These are phyloP conservation scores for Entonaema liquescens DNA, from an alignment of 495 filamentous ascomycete species.

Conservation along the genomic window DNA sequence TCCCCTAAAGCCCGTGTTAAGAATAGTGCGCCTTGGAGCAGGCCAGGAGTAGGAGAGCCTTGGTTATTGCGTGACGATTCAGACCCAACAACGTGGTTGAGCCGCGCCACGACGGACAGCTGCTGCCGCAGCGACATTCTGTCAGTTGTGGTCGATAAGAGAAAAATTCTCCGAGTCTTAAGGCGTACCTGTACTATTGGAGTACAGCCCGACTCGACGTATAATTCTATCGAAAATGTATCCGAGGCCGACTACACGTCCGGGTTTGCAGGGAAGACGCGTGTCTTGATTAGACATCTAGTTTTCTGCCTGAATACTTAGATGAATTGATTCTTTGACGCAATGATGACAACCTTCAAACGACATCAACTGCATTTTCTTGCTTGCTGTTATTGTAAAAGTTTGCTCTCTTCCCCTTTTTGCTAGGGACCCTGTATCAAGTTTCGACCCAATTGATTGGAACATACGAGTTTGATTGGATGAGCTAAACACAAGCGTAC, in stretches of 20 bases:
- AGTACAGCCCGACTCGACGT: conserved; percentile 33
- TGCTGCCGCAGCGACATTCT: conserved; percentile 30
- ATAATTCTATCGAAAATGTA: conserved; percentile 20
- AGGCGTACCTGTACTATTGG: conserved; percentile 37
- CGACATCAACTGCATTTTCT: conserved; percentile 27
- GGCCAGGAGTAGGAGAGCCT: conserved; percentile 5
- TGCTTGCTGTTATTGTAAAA: conserved; percentile 8
- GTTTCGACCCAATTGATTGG: conserved; percentile 44
- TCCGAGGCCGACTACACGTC: conserved; percentile 30
- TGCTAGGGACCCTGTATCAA: conserved; percentile 19
- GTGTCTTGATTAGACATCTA: conserved; percentile 25
- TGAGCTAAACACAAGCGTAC: conserved; percentile 13
- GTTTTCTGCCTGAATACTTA: conserved; percentile 33
- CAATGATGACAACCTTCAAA: conserved; percentile 28
- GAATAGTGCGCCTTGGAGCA: conserved; percentile 20
- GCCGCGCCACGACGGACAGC: conserved; percentile 41
- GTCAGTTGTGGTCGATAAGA: conserved; percentile 33
- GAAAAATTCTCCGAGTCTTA: conserved; percentile 38
- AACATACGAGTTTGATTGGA: conserved; percentile 15
- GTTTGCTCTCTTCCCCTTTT: conserved; percentile 28
- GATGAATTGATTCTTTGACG: conserved; percentile 28
- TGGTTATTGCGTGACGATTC: conserved; percentile 40
- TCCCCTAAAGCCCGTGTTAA: conserved; percentile 5
- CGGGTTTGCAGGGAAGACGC: conserved; percentile 15
- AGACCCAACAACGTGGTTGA: conserved; percentile 44